Conservation (phyloP, 73 alveolate genomes). For the Tetrahymena malaccensis region DNA sequence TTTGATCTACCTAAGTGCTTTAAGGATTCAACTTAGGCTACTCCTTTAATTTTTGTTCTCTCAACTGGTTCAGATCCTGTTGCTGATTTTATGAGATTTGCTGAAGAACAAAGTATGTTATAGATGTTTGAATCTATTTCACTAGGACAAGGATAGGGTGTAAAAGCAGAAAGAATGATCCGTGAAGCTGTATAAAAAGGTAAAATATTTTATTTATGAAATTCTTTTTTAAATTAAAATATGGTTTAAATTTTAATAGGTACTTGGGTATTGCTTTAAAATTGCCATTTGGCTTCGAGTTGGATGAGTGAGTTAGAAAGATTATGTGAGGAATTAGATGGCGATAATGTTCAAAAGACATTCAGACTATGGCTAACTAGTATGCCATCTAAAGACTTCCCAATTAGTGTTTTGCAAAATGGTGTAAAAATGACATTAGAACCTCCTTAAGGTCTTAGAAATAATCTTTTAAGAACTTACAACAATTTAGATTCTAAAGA, state of each 20-base stretch:
- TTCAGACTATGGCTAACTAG: slow-evolving; percentile 98
- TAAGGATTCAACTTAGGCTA: slow-evolving; percentile 84
- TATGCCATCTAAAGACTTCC: slow-evolving; percentile 97
- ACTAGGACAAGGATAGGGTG: slow-evolving; percentile 97
- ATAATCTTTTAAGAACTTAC: slow-evolving; percentile 83
- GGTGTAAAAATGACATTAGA: slow-evolving; percentile 98
- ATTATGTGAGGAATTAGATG: slow-evolving; percentile 86
- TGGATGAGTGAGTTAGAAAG: slow-evolving; percentile 98
- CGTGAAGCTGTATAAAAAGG: slow-evolving; percentile 74
- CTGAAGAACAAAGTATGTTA: slow-evolving; percentile 96
- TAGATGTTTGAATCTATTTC: slow-evolving; percentile 93
- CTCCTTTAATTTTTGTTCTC: slow-evolving; percentile 96
- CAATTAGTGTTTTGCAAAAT: slow-evolving; percentile 94
- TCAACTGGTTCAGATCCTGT: slow-evolving; percentile 99
- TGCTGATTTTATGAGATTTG: slow-evolving; percentile 90
- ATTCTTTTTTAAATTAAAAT: not conserved
- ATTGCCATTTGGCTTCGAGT: slow-evolving; percentile 95
- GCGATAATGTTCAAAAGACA: slow-evolving; percentile 92
- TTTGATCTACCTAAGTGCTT: slow-evolving; percentile 77
- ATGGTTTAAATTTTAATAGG: slow-evolving; percentile 48
- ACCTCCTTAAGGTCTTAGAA: slow-evolving; percentile 96
- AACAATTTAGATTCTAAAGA: slow-evolving; percentile 73
- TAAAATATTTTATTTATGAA: not conserved
- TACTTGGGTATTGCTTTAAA: slow-evolving; percentile 94
- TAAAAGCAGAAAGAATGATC: slow-evolving; percentile 90